phyloP scores from a whole-genome alignment of 2,329 filamentous ascomycete species.

The Curvularia eragrostidis region DNA sequence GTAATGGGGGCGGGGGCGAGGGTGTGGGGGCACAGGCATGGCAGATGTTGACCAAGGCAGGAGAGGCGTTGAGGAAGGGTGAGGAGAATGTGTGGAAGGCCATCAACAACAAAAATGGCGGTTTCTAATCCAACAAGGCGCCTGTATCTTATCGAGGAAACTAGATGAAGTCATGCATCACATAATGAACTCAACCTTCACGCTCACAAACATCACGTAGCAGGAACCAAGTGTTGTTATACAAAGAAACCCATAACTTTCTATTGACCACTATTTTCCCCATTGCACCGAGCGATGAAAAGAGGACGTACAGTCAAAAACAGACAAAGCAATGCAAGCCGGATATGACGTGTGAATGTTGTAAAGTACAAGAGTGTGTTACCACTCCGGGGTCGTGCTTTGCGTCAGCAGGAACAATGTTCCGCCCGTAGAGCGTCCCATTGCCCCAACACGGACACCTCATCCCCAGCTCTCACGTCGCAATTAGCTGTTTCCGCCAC shows the following conservation, averaged over 20 bases:
- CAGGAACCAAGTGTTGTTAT: constrained; percentile 12
- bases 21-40: constrained; percentile 43
- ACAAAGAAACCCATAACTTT: constrained; percentile 44
- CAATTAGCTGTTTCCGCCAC: constrained; percentile 47
- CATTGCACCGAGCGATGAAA: constrained; percentile 47
- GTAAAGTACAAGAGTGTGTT: constrained; percentile 54
- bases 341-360: constrained; percentile 48
- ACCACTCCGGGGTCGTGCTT: constrained; percentile 49
- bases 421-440: constrained; percentile 46
- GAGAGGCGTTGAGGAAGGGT: constrained; percentile 45
- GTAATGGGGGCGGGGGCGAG: constrained; percentile 41
- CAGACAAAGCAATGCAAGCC: constrained; percentile 50
- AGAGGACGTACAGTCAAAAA: constrained; percentile 44
- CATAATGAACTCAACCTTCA: neutral
- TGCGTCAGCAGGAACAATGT: constrained; percentile 54
- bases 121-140: neutral
- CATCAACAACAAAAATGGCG: constrained; percentile 36
- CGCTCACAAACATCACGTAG: constrained; percentile 17
- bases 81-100: constrained; percentile 48
- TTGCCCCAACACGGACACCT: constrained; percentile 46
- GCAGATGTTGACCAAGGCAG: constrained; percentile 47
- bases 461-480: constrained; percentile 37
- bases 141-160: neutral
- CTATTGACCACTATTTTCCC: constrained; percentile 51
- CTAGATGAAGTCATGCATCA: neutral